Evolutionary conservation across 2,329 filamentous ascomycete genomes (phyloP), one percentile per base, ranked within the genome.

Genomic region (Colletotrichum filicis): DNA sequence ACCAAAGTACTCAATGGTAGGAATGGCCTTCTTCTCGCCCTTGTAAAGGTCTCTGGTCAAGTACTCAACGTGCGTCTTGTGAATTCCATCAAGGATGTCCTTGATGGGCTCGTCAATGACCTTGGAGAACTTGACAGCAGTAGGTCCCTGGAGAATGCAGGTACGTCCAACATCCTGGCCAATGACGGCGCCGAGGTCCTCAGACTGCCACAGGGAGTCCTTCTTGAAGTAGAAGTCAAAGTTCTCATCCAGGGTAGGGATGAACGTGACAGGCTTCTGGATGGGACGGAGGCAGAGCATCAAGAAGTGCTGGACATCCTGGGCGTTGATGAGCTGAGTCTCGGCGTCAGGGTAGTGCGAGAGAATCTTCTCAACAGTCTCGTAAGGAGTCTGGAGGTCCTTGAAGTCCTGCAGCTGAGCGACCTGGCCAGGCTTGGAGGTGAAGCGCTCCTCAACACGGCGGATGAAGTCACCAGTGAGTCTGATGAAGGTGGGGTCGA

Each of bases 171-270:
- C 97, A 81, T 99, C 97, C 84, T 98, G 97, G 77, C 89, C 96
- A 74, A 98, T 95, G 71, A 99, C 95, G 66, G 97, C 97, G 79
- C 97, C 96, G 12, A 99, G 88, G 79, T 99, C 97, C 84, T 99
- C 97, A 1, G 97, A 98, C 85, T 99, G 97, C 97, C 97, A 99
- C 8, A 99, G 90, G 1, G 97, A 99, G 83, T 99, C 97, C 87
- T 99, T 99, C 92, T 99, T 99, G 92, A 99, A 99, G 87, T 95
- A 99, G 85, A 97, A 98, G 82, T 99, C 97, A 77, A 99, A 99
- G 81, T 96, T 98, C 75, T 97, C 95, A 79, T 99, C 97, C 26
- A 99, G 89, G n/a, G 93, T 89, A 5, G 97, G 97, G 35, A 99
- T 95, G 81, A 99, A 99, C 0, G 96, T 97, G 32, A 97, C 94